These are phyloP conservation scores for Ogataea chonburiensis DNA, from an alignment of 805 yeast species.

Conservation along the genomic window DNA sequence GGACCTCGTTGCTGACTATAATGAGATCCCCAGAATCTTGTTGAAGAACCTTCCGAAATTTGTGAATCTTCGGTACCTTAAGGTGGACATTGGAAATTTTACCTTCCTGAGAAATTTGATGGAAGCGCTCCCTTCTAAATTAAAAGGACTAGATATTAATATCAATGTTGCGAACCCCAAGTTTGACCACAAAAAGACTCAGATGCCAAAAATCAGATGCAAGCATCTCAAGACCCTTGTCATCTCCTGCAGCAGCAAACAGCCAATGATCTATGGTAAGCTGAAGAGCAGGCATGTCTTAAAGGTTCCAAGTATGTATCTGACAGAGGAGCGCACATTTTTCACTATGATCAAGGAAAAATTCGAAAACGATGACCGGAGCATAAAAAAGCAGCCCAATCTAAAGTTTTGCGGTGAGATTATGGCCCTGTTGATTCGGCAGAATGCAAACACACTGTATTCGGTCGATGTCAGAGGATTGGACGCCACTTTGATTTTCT, in stretches of 20 bases:
- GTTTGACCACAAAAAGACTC: conserved; percentile 10
- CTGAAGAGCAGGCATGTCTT: conserved; percentile 17
- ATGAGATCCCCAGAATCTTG: conserved; percentile 11
- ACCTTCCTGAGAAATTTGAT: conserved; percentile 8
- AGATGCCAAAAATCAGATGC: conserved; percentile 7
- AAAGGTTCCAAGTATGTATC: conserved; percentile 14
- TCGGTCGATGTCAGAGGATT: conserved; percentile 23
- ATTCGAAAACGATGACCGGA: conserved; percentile 10
- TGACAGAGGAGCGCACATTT: conserved; percentile 14
- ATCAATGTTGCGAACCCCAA: conserved; percentile 14
- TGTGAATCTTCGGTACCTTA: conserved; percentile 18
- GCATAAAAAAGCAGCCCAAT: conserved; percentile 18
- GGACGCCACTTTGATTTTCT: conserved; percentile 24
- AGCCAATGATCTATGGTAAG: conserved; percentile 19
- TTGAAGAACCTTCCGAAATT: conserved; percentile 10
- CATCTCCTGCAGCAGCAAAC: conserved; percentile 12
- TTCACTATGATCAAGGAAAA: conserved; percentile 15
- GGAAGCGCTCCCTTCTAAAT: conserved; percentile 15
- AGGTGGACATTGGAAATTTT: conserved; percentile 17
- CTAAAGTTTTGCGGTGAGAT: conserved; percentile 18
- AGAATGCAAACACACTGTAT: conserved; percentile 15
- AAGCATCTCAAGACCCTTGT: conserved; percentile 12
- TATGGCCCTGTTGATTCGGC: conserved; percentile 16
- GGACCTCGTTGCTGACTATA: conserved; percentile 2
- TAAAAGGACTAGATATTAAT: conserved; percentile 21